Conservation (phyloP, 257 asterid genomes). For the Cordia subcordata region DNA sequence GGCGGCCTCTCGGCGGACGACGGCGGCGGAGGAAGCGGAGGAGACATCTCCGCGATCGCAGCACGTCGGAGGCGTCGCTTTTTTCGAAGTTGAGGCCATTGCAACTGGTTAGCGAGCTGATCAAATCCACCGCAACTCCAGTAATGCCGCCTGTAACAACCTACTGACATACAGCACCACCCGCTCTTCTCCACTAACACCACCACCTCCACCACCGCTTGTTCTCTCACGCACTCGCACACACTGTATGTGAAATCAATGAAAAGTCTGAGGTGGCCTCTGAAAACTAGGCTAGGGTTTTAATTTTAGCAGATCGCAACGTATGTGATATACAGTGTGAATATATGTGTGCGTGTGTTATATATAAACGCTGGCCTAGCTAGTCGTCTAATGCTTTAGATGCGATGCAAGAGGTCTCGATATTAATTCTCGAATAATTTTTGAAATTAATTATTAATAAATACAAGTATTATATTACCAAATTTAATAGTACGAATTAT, state of each 20-base stretch:
- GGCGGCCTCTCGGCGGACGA: slow-evolving; percentile 13
- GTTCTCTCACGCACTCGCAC: neutral
- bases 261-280: neutral
- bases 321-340: too few relatives aligned
- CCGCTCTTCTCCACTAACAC: slow-evolving; percentile 4
- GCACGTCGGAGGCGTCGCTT: slow-evolving; percentile 22
- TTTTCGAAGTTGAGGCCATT: slow-evolving; percentile 37
- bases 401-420: too few relatives aligned
- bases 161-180: slow-evolving; percentile 30
- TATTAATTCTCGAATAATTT: too few relatives aligned
- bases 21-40: slow-evolving; percentile 1
- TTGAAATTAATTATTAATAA: too few relatives aligned
- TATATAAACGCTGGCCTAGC: too few relatives aligned
- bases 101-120: slow-evolving; percentile 27
- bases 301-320: too few relatives aligned
- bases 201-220: slow-evolving; percentile 15
- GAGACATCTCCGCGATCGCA: slow-evolving; percentile 2
- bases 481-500: too few relatives aligned
- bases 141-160: slow-evolving; percentile 5
- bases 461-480: too few relatives aligned
- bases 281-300: neutral
- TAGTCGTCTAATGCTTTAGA: too few relatives aligned
- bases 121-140: slow-evolving; percentile 22
- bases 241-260: too few relatives aligned
- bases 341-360: too few relatives aligned